phyloP scores from a whole-genome alignment of 352 stramenopile species.

The Globisporangium spiculum region DNA sequence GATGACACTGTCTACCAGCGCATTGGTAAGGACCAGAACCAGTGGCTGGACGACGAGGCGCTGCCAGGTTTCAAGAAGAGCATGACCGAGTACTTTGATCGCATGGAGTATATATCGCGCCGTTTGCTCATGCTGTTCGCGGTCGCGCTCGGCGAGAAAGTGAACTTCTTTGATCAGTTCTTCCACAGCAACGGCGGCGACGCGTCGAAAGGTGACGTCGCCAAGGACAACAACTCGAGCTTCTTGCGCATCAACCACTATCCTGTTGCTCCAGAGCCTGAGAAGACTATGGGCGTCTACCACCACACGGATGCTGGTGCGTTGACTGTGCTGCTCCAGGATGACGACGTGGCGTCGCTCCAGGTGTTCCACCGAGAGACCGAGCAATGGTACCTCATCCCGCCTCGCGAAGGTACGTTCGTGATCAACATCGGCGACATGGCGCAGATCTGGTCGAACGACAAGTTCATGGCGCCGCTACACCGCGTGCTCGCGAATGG shows the following conservation, averaged over 20 bases:
- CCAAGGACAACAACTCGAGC: slow-evolving; percentile 62
- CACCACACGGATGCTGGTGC: slow-evolving; percentile 46
- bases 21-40: slow-evolving; percentile 85
- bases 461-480: slow-evolving; percentile 39
- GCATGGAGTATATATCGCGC: slow-evolving; percentile 52
- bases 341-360: slow-evolving; percentile 40
- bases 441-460: slow-evolving; percentile 52
- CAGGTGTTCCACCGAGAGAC: slow-evolving; percentile 37
- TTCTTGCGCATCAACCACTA: slow-evolving; percentile 93
- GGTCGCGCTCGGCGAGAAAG: slow-evolving; percentile 48
- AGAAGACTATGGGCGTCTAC: slow-evolving; percentile 51
- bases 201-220: slow-evolving; percentile 4
- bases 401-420: slow-evolving; percentile 33
- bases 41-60: slow-evolving; percentile 50
- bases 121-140: slow-evolving; percentile 54
- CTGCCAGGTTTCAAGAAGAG: slow-evolving; percentile 56
- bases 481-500: slow-evolving; percentile 40
- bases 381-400: slow-evolving; percentile 37
- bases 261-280: slow-evolving; percentile 50
- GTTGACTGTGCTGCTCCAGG: slow-evolving; percentile 49
- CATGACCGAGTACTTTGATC: slow-evolving; percentile 43
- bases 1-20: slow-evolving; percentile 45
- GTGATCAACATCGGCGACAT: slow-evolving; percentile 68
- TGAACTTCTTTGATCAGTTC: slow-evolving; percentile 61
- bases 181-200: slow-evolving; percentile 30